A percentile compares a stretch with the other conserved stretches of the same genome.
Evolutionary conservation across 225 moss, liverwort and hornwort species (phyloP).

Genomic region (Straminergon stramineum): DNA sequence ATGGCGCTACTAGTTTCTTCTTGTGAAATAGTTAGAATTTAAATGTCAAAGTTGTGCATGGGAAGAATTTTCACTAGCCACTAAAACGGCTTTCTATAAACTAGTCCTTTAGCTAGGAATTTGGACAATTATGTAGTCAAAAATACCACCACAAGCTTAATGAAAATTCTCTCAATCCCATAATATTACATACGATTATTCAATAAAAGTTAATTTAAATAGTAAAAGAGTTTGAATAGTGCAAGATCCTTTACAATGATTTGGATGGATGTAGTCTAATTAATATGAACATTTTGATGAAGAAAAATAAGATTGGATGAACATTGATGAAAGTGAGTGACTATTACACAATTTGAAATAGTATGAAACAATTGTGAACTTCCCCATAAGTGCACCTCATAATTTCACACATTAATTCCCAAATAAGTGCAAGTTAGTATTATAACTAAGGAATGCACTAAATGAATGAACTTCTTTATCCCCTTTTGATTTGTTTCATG

Average conservation of each 20-base stretch:
- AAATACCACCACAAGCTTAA: too few relatives aligned
- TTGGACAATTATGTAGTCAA: accelerated
- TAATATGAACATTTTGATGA: background rate
- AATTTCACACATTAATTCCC: background rate
- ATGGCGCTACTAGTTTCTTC: background rate
- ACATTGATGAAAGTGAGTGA: background rate
- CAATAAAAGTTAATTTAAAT: background rate
- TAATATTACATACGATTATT: background rate
- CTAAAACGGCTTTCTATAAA: background rate
- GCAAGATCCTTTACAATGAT: background rate
- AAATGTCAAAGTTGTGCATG: background rate
- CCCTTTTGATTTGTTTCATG: background rate
- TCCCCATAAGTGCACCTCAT: background rate
- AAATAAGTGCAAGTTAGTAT: background rate
- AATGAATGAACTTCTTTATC: background rate
- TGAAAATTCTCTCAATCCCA: background rate
- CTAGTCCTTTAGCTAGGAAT: too few relatives aligned
- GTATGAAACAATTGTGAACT: background rate
- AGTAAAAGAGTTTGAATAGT: background rate
- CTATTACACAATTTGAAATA: background rate
- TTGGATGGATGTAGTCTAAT: background rate
- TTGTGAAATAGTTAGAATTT: background rate
- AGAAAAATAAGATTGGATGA: background rate
- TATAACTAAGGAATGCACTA: background rate
- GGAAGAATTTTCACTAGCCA: background rate